Base-by-base conservation (phyloP, 768 basidiomycete genomes). In the Coprinopsis marcescibilis region DNA sequence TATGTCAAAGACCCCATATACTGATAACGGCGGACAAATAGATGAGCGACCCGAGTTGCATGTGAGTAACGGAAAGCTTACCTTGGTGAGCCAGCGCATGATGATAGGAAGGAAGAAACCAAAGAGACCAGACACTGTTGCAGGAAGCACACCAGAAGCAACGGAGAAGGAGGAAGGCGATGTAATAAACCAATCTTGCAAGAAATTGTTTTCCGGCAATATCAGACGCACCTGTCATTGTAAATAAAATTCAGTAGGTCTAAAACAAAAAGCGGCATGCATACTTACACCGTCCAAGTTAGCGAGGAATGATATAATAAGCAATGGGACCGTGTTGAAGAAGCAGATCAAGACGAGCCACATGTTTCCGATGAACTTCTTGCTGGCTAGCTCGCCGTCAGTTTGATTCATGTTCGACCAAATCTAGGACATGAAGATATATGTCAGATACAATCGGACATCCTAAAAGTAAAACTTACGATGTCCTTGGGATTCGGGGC, bases 401-500 rank as follows among this genome's bases (percentile, higher is more conserved):
- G 83, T 77, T 58, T 78, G 80, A 58, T 81, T 83, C 70, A 98
- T 75, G 62, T 99, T 99, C 35, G 75, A 66, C 96, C 96, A 99
- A 41, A 97, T 82, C 86, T 89, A 50, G 13, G 26, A 15, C 15
- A 34, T 40, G 43, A 6, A 38, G n/a, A 17, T 40, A 32, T n/a
- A n/a, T n/a, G n/a, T n/a, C n/a, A 45, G 45, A 41, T 14, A 51
- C 34, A 30, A 43, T 37, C 23, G 17, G 39, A 44, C 33, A 42
- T 24, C 12, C 41, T 24, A 38, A 14, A 39, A 36, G 45, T 40
- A 53, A 40, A 27, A 67, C 78, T 48, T 53, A 89, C 87, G 47
- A 92, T 87, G 60, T 92, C 90, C 59, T 87, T 89, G 14, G 91
- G 90, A 61, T 91, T 89, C 1, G 91, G 91, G 2, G 91, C 92